Conservation (phyloP, 441 rosid genomes). For the Aquilaria agallochum region DNA sequence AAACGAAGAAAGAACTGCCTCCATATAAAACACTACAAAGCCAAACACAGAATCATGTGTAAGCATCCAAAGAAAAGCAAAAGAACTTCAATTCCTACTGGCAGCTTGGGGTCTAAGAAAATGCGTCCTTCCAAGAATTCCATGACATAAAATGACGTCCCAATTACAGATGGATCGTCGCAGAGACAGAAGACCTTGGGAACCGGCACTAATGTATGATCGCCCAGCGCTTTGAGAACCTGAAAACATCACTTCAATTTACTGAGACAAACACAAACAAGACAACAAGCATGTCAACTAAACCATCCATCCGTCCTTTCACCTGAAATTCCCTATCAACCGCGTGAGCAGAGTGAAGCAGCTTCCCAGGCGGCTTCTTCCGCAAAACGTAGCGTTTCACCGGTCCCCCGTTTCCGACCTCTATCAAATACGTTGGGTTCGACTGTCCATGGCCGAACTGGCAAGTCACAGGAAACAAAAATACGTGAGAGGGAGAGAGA, state of each 20-base stretch:
- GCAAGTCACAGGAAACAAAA: slow-evolving; percentile 6
- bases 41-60: neutral
- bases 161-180: slow-evolving; percentile 56
- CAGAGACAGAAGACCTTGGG: slow-evolving; percentile 84
- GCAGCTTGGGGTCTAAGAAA: slow-evolving; percentile 65
- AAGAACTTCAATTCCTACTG: slow-evolving; percentile 32
- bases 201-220: slow-evolving; percentile 71
- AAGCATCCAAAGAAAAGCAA: neutral
- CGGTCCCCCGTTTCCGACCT: slow-evolving; percentile 44
- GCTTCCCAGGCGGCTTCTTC: slow-evolving; percentile 86
- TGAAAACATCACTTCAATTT: slow-evolving; percentile 11
- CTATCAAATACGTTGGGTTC: slow-evolving; percentile 81
- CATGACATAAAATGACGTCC: slow-evolving; percentile 91
- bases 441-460: slow-evolving; percentile 98
- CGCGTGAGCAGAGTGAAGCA: slow-evolving; percentile 87
- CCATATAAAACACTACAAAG: neutral
- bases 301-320: neutral
- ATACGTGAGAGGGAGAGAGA: neutral
- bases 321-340: slow-evolving; percentile 93
- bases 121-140: slow-evolving; percentile 92
- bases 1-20: neutral
- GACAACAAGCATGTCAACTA: no score
- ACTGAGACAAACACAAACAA: no score
- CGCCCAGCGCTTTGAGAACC: slow-evolving; percentile 87
- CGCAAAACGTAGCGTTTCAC: slow-evolving; percentile 81